These are phyloP conservation scores for Zanthoxylum bungeanum DNA, from an alignment of 345 rosid genomes.

Conservation along the genomic window DNA sequence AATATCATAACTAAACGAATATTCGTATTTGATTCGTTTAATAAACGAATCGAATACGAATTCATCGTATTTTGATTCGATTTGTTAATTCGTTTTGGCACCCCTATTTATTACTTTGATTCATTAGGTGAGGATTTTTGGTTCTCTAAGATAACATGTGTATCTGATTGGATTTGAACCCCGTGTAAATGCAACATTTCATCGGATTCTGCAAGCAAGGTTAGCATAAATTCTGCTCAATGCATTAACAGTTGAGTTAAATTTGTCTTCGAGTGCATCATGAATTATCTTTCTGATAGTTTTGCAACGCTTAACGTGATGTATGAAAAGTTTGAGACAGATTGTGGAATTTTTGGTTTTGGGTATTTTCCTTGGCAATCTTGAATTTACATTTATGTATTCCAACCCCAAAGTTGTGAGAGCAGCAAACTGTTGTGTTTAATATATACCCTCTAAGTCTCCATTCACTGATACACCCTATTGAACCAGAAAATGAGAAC, in stretches of 20 bases:
- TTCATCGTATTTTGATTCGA: too few species aligned
- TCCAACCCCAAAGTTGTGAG: neutral
- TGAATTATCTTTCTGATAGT: neutral
- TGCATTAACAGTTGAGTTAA: constrained; percentile 4
- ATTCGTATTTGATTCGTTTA: too few species aligned
- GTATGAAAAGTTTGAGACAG: neutral
- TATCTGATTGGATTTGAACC: constrained; percentile 73
- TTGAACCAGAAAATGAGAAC: neutral
- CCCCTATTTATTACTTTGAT: too few species aligned
- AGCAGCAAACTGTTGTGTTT: neutral
- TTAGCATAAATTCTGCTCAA: constrained; percentile 19
- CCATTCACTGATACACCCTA: neutral
- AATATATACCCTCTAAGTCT: neutral
- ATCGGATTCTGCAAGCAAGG: constrained; percentile 61
- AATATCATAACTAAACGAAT: too few species aligned
- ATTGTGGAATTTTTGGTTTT: neutral
- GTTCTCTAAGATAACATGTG: constrained; percentile 46
- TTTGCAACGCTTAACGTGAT: neutral
- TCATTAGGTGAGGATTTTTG: constrained; percentile 59
- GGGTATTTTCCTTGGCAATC: neutral
- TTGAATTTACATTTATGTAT: neutral
- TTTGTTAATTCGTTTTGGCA: too few species aligned
- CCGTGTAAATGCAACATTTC: constrained; percentile 66
- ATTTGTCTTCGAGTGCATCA: neutral
- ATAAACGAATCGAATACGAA: too few species aligned